Evolutionary conservation across 441 rosid species (phyloP).

Genomic region (Mallotus japonicus): DNA sequence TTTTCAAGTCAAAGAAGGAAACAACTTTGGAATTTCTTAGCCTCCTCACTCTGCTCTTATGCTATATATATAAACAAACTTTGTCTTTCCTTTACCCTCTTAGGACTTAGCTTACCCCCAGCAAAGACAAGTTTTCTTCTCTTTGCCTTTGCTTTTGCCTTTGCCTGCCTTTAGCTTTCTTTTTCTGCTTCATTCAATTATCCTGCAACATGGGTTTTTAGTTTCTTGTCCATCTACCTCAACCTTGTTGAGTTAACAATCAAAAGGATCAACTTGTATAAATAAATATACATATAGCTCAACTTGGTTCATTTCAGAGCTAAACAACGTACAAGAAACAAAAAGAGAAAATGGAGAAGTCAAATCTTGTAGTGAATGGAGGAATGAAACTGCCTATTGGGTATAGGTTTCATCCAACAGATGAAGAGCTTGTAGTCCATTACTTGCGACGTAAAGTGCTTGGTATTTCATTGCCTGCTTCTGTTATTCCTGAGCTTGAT

Average conservation of each 20-base stretch:
- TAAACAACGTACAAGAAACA: no score
- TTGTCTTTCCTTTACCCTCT: conserved; percentile 12
- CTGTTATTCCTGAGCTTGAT: conserved; percentile 81
- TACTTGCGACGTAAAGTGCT: conserved; percentile 68
- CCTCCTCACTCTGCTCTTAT: background rate
- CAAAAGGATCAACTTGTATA: no score
- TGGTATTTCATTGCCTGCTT: conserved; percentile 81
- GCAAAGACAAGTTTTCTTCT: conserved; percentile 13
- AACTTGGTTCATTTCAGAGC: conserved; percentile 8
- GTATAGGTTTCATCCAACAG: conserved; percentile 85
- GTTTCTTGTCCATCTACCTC: conserved; percentile 12
- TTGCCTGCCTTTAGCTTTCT: conserved; percentile 3
- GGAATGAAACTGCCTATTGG: conserved; percentile 80
- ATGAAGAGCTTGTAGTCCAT: conserved; percentile 83
- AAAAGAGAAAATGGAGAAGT: conserved; percentile 47
- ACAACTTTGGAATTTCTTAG: conserved; percentile 15
- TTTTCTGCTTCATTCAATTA: background rate
- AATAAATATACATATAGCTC: conserved; percentile 6
- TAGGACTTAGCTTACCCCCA: background rate
- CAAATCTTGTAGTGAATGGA: conserved; percentile 55
- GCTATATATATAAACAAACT: conserved; percentile 2
- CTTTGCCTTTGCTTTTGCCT: conserved; percentile 17
- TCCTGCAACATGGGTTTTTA: conserved; percentile 21
- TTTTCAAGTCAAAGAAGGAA: conserved; percentile 22
- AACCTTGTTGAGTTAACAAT: background rate